Evolutionary conservation across 257 asterid genomes (phyloP).

Genomic region (Ophiorrhiza pumila): DNA sequence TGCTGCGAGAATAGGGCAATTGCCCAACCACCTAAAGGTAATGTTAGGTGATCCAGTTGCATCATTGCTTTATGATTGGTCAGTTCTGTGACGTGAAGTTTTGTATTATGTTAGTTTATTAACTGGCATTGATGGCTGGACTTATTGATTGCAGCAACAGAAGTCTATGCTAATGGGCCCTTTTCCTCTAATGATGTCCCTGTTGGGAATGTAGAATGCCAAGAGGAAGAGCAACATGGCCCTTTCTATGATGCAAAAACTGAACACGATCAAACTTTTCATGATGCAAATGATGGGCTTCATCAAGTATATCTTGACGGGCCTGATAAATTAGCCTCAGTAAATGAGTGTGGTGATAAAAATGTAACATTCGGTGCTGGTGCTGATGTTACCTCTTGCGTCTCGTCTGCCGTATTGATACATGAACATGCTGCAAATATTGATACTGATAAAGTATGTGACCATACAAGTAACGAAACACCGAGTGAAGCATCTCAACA

Average conservation of each 20-base stretch:
- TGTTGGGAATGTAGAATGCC: constrained; percentile 11
- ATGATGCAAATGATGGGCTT: constrained; percentile 27
- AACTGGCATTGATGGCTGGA: neutral
- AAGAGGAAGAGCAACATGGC: constrained; percentile 30
- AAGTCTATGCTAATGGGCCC: constrained; percentile 14
- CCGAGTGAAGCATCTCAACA: constrained; percentile 20
- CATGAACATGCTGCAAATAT: constrained; percentile 21
- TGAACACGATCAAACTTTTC: constrained; percentile 22
- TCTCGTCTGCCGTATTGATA: constrained; percentile 28
- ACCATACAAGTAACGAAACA: constrained; percentile 24
- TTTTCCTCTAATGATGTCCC: constrained; percentile 11
- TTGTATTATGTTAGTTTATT: neutral
- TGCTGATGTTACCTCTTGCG: constrained; percentile 16
- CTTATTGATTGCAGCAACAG: constrained; percentile 20
- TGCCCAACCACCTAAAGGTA: constrained; percentile 39
- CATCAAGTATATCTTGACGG: constrained; percentile 15
- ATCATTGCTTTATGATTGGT: neutral
- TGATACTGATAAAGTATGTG: constrained; percentile 23
- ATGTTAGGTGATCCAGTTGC: constrained; percentile 10
- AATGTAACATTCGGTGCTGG: constrained; percentile 10
- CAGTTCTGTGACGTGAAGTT: constrained; percentile 6
- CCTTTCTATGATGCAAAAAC: constrained; percentile 29
- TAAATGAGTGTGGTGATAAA: constrained; percentile 17
- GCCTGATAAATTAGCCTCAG: constrained; percentile 18
- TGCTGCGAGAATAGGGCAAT: constrained; percentile 13